Percentiles rank a stretch among this genome's conserved stretches.
Evolutionary conservation across 805 yeast species (phyloP).

Genomic region (Candida manassasensis): DNA sequence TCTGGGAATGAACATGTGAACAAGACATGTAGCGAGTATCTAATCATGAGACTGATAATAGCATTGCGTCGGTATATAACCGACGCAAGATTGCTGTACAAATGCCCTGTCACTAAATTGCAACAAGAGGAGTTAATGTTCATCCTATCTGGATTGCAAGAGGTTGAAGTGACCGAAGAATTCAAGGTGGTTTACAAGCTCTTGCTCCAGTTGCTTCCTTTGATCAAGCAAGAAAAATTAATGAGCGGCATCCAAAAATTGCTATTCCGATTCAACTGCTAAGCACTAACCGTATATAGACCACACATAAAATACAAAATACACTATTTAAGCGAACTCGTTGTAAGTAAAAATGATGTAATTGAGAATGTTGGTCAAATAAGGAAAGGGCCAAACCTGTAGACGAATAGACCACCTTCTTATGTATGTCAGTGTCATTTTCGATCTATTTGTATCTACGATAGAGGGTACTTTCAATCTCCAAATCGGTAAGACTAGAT

Average conservation of each 20-base stretch:
- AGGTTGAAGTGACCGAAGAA: constrained; percentile 5
- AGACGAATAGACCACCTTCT: too few species aligned
- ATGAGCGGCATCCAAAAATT: not conserved
- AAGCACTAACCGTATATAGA: not conserved
- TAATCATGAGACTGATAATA: constrained; percentile 56
- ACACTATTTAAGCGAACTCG: too few species aligned
- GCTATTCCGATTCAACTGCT: not conserved
- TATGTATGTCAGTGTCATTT: too few species aligned
- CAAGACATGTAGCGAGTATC: constrained; percentile 25
- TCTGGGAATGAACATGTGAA: constrained; percentile 14
- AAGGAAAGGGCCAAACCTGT: too few species aligned
- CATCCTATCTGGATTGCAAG: constrained; percentile 37
- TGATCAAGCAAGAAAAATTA: constrained; percentile 9
- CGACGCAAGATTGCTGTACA: constrained; percentile 54
- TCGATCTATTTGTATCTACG: too few species aligned
- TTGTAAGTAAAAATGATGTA: too few species aligned
- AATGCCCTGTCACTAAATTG: constrained; percentile 61
- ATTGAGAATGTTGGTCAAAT: too few species aligned
- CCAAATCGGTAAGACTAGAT: too few species aligned
- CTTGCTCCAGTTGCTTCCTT: constrained; percentile 16
- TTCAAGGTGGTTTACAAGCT: constrained; percentile 10
- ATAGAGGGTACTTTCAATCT: too few species aligned
- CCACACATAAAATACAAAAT: too few species aligned
- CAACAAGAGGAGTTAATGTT: constrained; percentile 59
- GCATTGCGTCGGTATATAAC: constrained; percentile 60